phyloP scores from a whole-genome alignment of 352 stramenopile genomes.

The Globisporangium perplexum region DNA sequence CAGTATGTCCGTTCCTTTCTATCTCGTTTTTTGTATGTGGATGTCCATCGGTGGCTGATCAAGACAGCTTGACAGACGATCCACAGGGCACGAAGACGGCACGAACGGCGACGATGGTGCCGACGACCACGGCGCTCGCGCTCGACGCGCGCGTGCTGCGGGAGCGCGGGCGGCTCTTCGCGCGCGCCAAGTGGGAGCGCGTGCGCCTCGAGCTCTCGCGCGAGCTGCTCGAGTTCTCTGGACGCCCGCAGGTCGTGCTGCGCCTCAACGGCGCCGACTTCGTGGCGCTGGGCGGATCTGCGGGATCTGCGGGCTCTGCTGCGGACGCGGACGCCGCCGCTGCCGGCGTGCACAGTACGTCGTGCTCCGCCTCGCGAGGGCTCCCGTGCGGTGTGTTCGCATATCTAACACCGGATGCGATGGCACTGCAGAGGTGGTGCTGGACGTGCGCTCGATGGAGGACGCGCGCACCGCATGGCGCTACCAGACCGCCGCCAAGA shows the following conservation, averaged over 20 bases:
- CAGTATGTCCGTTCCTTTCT: too few species aligned
- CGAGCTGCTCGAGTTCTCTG: slow-evolving; percentile 28
- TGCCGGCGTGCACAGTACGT: slow-evolving; percentile 1
- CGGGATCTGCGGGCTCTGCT: slow-evolving; percentile 1
- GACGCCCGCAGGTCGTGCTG: slow-evolving; percentile 24
- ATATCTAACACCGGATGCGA: background rate
- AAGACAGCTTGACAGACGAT: too few species aligned
- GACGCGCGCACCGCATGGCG: slow-evolving; percentile 28
- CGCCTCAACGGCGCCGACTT: slow-evolving; percentile 18
- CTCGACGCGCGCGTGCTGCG: slow-evolving; percentile 26
- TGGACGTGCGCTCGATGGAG: slow-evolving; percentile 35
- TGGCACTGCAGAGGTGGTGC: slow-evolving; percentile 13
- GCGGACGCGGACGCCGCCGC: slow-evolving; percentile 1
- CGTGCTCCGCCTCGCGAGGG: too few species aligned
- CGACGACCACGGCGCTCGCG: slow-evolving; percentile 7
- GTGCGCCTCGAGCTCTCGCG: slow-evolving; percentile 14
- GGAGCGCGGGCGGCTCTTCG: slow-evolving; percentile 31
- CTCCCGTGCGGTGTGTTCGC: too few species aligned
- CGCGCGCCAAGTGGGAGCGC: slow-evolving; percentile 26
- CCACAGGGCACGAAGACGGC: too few species aligned
- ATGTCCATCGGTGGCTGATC: too few species aligned
- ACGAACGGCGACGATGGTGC: slow-evolving; percentile 2
- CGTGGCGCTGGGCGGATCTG: slow-evolving; percentile 17
- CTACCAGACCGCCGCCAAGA: slow-evolving; percentile 39
- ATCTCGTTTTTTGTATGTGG: too few species aligned